phyloP scores from a whole-genome alignment of 108 stramenopile genomes.

The Asterionellopsis glacialis region DNA sequence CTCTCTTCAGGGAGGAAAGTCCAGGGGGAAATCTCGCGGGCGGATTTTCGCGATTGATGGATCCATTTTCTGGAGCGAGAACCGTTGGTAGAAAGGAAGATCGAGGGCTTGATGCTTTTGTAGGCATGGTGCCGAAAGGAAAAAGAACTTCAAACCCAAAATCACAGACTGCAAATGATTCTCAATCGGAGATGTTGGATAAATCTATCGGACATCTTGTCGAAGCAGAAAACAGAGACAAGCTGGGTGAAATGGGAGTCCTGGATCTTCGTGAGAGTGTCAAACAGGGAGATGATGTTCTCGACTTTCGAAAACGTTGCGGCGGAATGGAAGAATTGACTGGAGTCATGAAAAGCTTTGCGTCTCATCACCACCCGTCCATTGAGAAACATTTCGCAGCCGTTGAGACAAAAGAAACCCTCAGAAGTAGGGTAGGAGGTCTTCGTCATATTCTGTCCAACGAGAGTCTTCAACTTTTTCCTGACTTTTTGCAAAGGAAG shows the following conservation, averaged over 20 bases:
- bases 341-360: slow-evolving; percentile 32
- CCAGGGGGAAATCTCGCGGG: not conserved
- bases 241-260: slow-evolving; percentile 25
- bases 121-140: slow-evolving; percentile 65
- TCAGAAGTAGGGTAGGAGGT: slow-evolving; percentile 44
- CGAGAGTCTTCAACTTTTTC: slow-evolving; percentile 88
- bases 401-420: slow-evolving; percentile 61
- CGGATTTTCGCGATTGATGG: slow-evolving; percentile 5
- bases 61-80: slow-evolving; percentile 46
- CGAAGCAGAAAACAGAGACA: slow-evolving; percentile 46
- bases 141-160: slow-evolving; percentile 25
- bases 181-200: slow-evolving; percentile 40
- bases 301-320: slow-evolving; percentile 54
- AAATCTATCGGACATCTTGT: slow-evolving; percentile 42
- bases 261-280: slow-evolving; percentile 56
- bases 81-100: slow-evolving; percentile 26
- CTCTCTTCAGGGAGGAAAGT: slow-evolving; percentile 40
- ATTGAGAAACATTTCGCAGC: slow-evolving; percentile 53
- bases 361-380: slow-evolving; percentile 64
- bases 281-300: slow-evolving; percentile 53
- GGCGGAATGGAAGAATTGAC: slow-evolving; percentile 29
- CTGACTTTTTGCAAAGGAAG: slow-evolving; percentile 89
- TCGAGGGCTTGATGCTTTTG: slow-evolving; percentile 47
- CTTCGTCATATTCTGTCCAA: slow-evolving; percentile 77
- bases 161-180: not conserved